Conservation (phyloP, 495 filamentous ascomycete species). For the Pseudevernia furfuracea region DNA sequence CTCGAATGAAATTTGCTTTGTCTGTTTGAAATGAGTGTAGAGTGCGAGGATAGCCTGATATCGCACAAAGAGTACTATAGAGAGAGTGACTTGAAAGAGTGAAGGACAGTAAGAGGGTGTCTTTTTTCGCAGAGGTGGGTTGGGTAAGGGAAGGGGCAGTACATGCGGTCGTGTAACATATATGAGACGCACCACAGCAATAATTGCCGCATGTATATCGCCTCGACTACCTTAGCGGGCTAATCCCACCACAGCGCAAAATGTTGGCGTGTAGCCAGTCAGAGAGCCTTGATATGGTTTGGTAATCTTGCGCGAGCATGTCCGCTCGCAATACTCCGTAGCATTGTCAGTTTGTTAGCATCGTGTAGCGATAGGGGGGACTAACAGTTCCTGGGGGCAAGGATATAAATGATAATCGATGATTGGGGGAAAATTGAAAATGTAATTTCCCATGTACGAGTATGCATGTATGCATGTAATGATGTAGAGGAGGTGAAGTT, state of each 20-base stretch:
- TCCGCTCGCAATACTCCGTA: neutral
- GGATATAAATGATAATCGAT: too few species aligned
- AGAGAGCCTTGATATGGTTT: neutral
- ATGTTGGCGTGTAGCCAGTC: constrained; percentile 3
- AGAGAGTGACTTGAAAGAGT: constrained; percentile 11
- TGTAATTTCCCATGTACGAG: constrained; percentile 16
- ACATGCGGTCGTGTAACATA: constrained; percentile 5
- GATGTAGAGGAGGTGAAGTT: neutral
- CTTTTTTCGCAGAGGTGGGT: neutral
- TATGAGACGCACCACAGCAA: constrained; percentile 18
- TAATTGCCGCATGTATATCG: constrained; percentile 11
- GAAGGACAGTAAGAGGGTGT: constrained; percentile 4
- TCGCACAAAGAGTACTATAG: constrained; percentile 2
- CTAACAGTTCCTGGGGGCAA: neutral
- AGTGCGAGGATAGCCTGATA: constrained; percentile 5
- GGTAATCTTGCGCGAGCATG: neutral
- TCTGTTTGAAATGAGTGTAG: neutral
- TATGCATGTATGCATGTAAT: too few species aligned
- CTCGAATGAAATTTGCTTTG: neutral
- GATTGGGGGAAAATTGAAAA: constrained; percentile 5
- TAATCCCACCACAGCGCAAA: neutral
- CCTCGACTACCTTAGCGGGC: neutral
- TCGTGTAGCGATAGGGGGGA: neutral
- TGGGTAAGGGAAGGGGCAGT: neutral
- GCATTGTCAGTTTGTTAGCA: too few species aligned